Base-by-base conservation (phyloP, 495 filamentous ascomycete species). In the Hypoxylon fragiforme region DNA sequence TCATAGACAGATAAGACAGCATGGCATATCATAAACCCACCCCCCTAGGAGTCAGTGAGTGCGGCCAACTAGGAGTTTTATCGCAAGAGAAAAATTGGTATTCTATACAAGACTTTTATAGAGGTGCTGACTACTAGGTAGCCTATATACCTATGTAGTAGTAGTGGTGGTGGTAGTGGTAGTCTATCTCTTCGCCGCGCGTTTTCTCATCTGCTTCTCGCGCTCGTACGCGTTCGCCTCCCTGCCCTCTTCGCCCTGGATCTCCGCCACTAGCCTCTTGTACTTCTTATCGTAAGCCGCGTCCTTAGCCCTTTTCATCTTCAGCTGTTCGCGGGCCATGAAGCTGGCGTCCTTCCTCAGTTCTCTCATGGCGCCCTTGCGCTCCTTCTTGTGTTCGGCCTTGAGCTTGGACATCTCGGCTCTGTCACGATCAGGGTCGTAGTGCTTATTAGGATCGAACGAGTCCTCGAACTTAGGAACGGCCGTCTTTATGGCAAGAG, bases 381-480 rank as follows among this genome's bases (percentile, higher is more conserved):
- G 80, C 79, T 99, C 94, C 63, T 86, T 83, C 82, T 96, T 96
- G 81, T 90, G 85, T 74, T 99, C 92, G 38, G 85, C 84, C 72
- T 82, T 84, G 63, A 99, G 78, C 62, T 89, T 91, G 58, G 82
- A 83, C 38, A 83, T 57, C 54, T 95, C 90, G n/a, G 85, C 81
- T 19, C 94, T 88, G 65, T 94, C 91, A 44, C 83, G 82, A 69
- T 97, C 85, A 1, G 90, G 90, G 63, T 99, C 94, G 79, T 97
- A 96, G 78, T 95, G 92, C 71, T 89, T 91, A 77, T 89, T 81
- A 9, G 91, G 94, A 69, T 92, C 91, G 83, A 91, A 99, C 57
- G 82, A 75, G 69, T 96, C 91, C 74, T 99, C 95, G 77, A 97
- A 99, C 73, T 96, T 97, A 61, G 94, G 94, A 18, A 96, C 85